Evolutionary conservation across 1,284 basidiomycete genomes (phyloP).

Genomic region (Agaricales sp.): DNA sequence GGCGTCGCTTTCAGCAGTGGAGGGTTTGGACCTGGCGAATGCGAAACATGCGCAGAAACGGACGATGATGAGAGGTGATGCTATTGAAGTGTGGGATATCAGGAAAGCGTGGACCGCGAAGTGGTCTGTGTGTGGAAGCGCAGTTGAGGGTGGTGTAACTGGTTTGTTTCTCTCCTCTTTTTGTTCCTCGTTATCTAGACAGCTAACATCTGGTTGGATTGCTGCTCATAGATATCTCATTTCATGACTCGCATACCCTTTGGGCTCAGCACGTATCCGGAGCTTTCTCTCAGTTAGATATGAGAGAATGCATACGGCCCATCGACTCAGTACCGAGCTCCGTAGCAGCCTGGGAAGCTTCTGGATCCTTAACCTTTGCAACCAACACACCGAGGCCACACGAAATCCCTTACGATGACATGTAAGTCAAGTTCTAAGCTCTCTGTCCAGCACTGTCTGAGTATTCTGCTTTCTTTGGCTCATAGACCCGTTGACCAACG

Average conservation of each 20-base stretch:
- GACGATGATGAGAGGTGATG: constrained; percentile 32
- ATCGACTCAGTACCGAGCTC: constrained; percentile 64
- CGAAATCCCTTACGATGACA: constrained; percentile 79
- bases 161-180: constrained; percentile 30
- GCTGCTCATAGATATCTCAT: constrained; percentile 46
- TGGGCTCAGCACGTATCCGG: constrained; percentile 74
- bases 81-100: constrained; percentile 84
- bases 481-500: constrained; percentile 36
- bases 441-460: too few relatives aligned
- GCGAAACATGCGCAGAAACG: constrained; percentile 14
- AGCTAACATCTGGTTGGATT: constrained; percentile 8
- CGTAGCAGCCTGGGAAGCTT: constrained; percentile 58
- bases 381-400: constrained; percentile 55
- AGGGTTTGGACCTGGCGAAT: constrained; percentile 15
- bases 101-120: constrained; percentile 75
- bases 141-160: constrained; percentile 58
- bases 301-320: constrained; percentile 51
- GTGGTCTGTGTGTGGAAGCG: constrained; percentile 59
- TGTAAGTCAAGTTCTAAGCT: too few relatives aligned
- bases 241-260: constrained; percentile 63
- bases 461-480: constrained; percentile 6
- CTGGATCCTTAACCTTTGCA: constrained; percentile 46
- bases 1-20: background rate
- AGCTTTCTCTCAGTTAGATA: constrained; percentile 71
- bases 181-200: constrained; percentile 5